A percentile compares a stretch with the other conserved stretches of the same genome.
These are phyloP conservation scores for Rhynchospora pubera DNA, from an alignment of 176 grass and related monocot genomes.

Conservation along the genomic window DNA sequence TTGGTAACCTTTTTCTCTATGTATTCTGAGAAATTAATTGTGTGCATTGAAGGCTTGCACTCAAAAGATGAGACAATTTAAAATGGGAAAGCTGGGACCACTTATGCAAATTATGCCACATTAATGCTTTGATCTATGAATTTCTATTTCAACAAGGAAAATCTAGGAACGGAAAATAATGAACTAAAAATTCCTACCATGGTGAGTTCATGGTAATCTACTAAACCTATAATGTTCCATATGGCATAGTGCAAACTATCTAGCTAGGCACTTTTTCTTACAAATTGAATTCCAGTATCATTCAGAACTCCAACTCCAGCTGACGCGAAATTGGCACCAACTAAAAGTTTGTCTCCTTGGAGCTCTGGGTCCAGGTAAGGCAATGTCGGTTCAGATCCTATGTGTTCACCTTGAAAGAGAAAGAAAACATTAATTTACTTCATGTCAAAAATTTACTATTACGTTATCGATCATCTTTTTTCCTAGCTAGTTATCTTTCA, in stretches of 20 bases:
- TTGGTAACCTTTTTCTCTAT: background rate
- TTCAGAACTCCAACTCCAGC: constrained; percentile 92
- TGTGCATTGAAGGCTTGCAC: background rate
- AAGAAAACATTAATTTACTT: background rate
- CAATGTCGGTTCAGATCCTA: constrained; percentile 47
- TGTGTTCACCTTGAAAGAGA: constrained; percentile 50
- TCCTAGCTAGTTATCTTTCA: background rate
- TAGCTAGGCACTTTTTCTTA: constrained; percentile 22
- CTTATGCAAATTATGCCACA: background rate
- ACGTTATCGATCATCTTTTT: background rate
- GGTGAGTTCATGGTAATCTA: background rate
- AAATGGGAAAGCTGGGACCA: background rate
- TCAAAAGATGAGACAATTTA: background rate
- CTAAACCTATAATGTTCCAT: background rate
- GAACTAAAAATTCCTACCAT: background rate
- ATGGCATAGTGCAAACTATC: background rate
- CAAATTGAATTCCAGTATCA: constrained; percentile 86
- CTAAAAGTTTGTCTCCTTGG: constrained; percentile 58
- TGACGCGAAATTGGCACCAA: constrained; percentile 95
- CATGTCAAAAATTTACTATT: background rate
- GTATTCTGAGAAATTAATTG: background rate
- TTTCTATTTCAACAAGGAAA: background rate
- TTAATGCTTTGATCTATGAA: background rate
- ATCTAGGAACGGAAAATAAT: background rate
- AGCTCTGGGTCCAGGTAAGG: constrained; percentile 85